Conservation (phyloP, 257 asterid genomes). For the Solanum clarkiae region DNA sequence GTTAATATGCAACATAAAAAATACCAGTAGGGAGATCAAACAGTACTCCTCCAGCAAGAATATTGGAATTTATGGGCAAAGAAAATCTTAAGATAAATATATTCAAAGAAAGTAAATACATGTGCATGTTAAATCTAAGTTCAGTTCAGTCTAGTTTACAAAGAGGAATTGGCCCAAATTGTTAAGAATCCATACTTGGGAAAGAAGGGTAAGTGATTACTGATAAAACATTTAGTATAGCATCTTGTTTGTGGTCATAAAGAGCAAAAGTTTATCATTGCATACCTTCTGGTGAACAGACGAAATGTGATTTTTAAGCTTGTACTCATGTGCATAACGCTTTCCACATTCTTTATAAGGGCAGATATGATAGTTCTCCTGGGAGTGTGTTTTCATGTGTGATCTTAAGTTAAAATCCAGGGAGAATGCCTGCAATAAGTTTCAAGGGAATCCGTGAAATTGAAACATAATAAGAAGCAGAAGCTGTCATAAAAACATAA, state of each 20-base stretch:
- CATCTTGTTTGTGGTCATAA: not conserved
- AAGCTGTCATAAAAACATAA: not conserved
- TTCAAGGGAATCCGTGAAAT: not conserved
- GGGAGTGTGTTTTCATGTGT: constrained; percentile 98
- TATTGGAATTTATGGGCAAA: not conserved
- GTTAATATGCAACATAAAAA: not conserved
- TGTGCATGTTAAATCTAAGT: not conserved
- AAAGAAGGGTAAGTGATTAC: not conserved
- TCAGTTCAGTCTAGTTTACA: not conserved
- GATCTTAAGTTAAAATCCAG: constrained; percentile 94
- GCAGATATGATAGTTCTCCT: constrained; percentile 94
- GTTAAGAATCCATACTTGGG: not conserved
- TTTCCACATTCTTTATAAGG: constrained; percentile 95
- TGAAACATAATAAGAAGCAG: not conserved
- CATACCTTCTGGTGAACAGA: constrained; percentile 83
- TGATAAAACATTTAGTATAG: not conserved
- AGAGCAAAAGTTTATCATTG: not conserved
- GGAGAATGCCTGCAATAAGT: constrained; percentile 76
- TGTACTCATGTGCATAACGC: constrained; percentile 96
- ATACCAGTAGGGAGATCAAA: not conserved
- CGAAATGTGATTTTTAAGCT: constrained; percentile 79
- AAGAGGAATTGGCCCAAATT: not conserved
- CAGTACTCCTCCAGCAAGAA: not conserved
- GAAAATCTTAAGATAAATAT: not conserved
- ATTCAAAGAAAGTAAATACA: not conserved